Percentiles rank a stretch among this genome's conserved stretches.
phyloP scores from a whole-genome alignment of 352 stramenopile genomes.

The Aphanomyces invadans region DNA sequence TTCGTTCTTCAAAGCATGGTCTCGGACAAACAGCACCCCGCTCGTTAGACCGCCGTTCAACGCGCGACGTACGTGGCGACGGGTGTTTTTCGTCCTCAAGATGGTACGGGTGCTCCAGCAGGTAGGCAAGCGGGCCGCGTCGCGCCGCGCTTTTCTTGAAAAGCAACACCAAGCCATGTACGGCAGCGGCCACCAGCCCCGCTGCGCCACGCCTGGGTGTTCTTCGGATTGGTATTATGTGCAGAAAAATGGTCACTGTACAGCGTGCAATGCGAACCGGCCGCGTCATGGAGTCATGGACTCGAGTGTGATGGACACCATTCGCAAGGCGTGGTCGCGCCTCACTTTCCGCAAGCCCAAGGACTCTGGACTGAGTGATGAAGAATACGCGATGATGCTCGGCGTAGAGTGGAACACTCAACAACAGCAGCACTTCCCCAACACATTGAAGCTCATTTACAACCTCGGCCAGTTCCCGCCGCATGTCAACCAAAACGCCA shows the following conservation, averaged over 20 bases:
- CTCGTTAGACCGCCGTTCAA: conserved; percentile 12
- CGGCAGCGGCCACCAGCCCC: conserved; percentile 8
- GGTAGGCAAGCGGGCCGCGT: conserved; percentile 4
- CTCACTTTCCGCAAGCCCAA: conserved; percentile 18
- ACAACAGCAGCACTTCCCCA: background rate
- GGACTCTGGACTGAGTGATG: conserved; percentile 12
- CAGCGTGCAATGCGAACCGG: conserved; percentile 24
- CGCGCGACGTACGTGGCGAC: background rate
- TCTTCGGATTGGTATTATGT: conserved; percentile 24
- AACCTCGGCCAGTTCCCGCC: conserved; percentile 20
- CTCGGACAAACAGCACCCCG: conserved; percentile 5
- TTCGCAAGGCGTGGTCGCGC: conserved; percentile 12
- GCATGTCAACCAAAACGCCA: conserved; percentile 5
- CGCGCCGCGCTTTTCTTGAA: conserved; percentile 20
- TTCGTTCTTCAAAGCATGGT: conserved; percentile 3
- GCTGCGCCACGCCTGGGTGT: conserved; percentile 20
- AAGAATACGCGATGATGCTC: conserved; percentile 26
- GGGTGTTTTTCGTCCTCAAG: conserved; percentile 17
- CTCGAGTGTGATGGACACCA: conserved; percentile 25
- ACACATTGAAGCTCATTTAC: conserved; percentile 12
- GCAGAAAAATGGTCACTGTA: conserved; percentile 25
- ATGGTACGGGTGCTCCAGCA: conserved; percentile 15
- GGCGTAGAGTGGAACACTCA: conserved; percentile 12
- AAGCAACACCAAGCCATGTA: conserved; percentile 25
- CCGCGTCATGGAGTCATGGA: conserved; percentile 14